A percentile compares a stretch with the other conserved stretches of the same genome.
Evolutionary conservation across 257 asterid species (phyloP).

Genomic region (Przewalskia tangutica): DNA sequence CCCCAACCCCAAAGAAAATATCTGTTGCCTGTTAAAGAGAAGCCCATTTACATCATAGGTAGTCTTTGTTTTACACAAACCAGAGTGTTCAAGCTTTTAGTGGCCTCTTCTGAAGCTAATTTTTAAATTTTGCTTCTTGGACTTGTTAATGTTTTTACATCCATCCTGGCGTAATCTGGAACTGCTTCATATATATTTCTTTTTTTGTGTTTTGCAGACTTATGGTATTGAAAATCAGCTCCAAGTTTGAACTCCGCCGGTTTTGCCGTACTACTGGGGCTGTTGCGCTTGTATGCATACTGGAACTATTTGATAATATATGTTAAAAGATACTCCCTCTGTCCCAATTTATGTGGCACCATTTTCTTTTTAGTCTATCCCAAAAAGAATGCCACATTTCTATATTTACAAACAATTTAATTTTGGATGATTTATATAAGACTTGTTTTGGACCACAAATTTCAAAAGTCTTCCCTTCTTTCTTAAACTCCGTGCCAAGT

Average conservation of each 20-base stretch:
- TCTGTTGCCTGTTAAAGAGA: neutral
- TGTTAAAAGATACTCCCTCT: neutral
- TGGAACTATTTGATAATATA: neutral
- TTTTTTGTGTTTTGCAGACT: slow-evolving; percentile 44
- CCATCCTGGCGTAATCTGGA: neutral
- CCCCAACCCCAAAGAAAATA: neutral
- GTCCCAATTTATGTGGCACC: too few relatives aligned
- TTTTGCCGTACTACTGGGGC: slow-evolving; percentile 96
- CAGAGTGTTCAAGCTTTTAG: neutral
- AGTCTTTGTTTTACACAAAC: neutral
- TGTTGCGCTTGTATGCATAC: slow-evolving; percentile 66
- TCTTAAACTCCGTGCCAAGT: too few relatives aligned
- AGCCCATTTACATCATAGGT: neutral
- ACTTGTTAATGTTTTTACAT: neutral
- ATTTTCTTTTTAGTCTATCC: too few relatives aligned
- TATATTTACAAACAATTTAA: too few relatives aligned
- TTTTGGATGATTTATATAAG: too few relatives aligned
- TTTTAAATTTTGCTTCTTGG: neutral
- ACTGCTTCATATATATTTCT: neutral
- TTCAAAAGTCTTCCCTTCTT: too few relatives aligned
- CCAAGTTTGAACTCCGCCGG: slow-evolving; percentile 89
- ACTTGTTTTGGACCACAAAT: too few relatives aligned
- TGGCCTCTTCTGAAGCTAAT: neutral
- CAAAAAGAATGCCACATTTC: too few relatives aligned
- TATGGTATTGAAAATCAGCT: slow-evolving; percentile 86